Conservation (phyloP, 805 yeast species). For the Schwanniomyces sp. region DNA sequence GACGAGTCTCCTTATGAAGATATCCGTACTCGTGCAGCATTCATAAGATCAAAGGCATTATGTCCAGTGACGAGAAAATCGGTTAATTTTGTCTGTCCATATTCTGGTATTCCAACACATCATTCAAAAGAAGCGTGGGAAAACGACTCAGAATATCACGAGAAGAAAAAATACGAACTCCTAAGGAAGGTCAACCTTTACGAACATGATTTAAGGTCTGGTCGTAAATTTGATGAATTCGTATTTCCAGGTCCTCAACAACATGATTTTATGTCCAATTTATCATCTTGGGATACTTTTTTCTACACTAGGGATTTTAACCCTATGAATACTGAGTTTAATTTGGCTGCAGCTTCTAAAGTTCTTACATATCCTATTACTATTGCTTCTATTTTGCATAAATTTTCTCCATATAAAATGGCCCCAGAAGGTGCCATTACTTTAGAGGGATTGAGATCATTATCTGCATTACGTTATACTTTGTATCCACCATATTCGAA, state of each 20-base stretch:
- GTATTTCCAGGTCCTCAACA: conserved; percentile 85
- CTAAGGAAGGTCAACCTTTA: conserved; percentile 86
- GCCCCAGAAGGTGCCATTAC: conserved; percentile 86
- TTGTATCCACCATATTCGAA: conserved; percentile 64
- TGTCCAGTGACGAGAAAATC: conserved; percentile 88
- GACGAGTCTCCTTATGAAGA: conserved; percentile 89
- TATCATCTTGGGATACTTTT: conserved; percentile 87
- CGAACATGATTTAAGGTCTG: conserved; percentile 93
- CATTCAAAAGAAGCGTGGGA: conserved; percentile 90
- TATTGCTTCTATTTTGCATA: conserved; percentile 78
- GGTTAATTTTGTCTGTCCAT: conserved; percentile 85
- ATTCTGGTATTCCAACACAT: conserved; percentile 96
- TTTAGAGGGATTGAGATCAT: conserved; percentile 87
- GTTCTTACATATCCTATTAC: conserved; percentile 92
- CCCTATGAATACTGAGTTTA: conserved; percentile 97
- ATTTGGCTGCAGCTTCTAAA: conserved; percentile 92
- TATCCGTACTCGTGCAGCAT: conserved; percentile 86
- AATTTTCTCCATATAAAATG: conserved; percentile 78
- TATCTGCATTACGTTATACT: conserved; percentile 90
- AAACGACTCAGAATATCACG: conserved; percentile 70
- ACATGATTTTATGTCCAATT: conserved; percentile 70
- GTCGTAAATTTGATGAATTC: conserved; percentile 92
- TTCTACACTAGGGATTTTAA: conserved; percentile 90
- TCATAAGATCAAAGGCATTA: conserved; percentile 79
- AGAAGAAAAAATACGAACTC: conserved; percentile 61